phyloP scores from a whole-genome alignment of 2,329 filamentous ascomycete genomes.

The Ambrosiella beaveri region DNA sequence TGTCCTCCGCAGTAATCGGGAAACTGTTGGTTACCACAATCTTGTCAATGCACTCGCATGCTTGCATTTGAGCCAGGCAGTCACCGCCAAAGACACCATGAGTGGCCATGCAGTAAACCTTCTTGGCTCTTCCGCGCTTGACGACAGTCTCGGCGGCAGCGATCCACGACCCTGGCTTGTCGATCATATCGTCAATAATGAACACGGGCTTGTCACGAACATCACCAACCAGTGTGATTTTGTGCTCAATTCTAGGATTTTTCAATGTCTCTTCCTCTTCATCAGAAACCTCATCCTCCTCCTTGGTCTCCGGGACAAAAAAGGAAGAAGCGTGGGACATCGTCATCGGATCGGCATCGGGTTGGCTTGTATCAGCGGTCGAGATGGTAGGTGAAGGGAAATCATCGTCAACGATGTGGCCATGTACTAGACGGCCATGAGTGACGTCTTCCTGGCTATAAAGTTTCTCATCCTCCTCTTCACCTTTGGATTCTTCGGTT shows the following conservation, averaged over 20 bases:
- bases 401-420: conserved; percentile 89
- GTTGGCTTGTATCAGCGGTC: conserved; percentile 45
- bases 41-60: conserved; percentile 81
- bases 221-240: conserved; percentile 93
- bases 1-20: conserved; percentile 63
- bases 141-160: conserved; percentile 92
- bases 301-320: conserved; percentile 53
- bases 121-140: conserved; percentile 78
- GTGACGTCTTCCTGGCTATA: conserved; percentile 77
- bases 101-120: conserved; percentile 94
- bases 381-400: conserved; percentile 64
- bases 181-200: conserved; percentile 97
- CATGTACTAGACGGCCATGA: conserved; percentile 76
- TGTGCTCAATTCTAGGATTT: conserved; percentile 70
- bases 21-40: conserved; percentile 97
- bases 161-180: conserved; percentile 93
- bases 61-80: conserved; percentile 74
- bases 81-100: conserved; percentile 89
- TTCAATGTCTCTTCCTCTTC: conserved; percentile 85
- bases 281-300: conserved; percentile 67
- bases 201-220: conserved; percentile 78
- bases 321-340: conserved; percentile 66
- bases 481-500: conserved; percentile 20
- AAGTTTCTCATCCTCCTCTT: conserved; percentile 47
- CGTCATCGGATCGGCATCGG: conserved; percentile 66